phyloP scores from a whole-genome alignment of 2,329 filamentous ascomycete genomes.

The Fusarium sp. region DNA sequence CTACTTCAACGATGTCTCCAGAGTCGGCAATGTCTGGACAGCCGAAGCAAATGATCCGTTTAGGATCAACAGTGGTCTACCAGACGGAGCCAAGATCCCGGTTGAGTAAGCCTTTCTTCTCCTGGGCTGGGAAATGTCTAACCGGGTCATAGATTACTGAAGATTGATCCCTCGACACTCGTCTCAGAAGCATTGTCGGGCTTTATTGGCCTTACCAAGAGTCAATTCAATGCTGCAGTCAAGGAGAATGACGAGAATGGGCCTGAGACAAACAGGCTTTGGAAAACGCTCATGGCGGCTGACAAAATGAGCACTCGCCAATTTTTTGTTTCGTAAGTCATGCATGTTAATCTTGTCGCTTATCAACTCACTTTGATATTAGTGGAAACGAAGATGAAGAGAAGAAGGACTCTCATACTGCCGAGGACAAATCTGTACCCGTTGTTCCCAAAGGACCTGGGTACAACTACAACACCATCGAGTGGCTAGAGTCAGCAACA shows the following conservation, averaged over 20 bases:
- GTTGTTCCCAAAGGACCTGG: background rate
- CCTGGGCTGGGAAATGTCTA: background rate
- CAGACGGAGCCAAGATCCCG: constrained; percentile 7
- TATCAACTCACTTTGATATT: too few relatives aligned
- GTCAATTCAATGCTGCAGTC: background rate
- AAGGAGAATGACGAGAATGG: constrained; percentile 5
- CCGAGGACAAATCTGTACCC: background rate
- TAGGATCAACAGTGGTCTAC: constrained; percentile 23
- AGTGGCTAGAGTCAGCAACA: constrained; percentile 39
- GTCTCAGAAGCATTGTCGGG: constrained; percentile 2
- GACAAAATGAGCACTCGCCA: constrained; percentile 36
- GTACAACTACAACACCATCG: constrained; percentile 38
- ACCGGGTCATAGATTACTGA: constrained; percentile 1
- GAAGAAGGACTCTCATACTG: background rate
- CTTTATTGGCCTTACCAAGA: background rate
- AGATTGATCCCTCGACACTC: background rate
- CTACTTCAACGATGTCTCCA: constrained; percentile 27
- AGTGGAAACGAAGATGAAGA: background rate
- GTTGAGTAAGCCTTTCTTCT: background rate
- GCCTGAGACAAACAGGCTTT: background rate
- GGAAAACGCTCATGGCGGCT: constrained; percentile 23
- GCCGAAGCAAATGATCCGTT: constrained; percentile 5
- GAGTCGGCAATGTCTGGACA: constrained; percentile 10
- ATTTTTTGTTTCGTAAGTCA: constrained; percentile 36
- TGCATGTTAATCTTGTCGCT: background rate